These are phyloP conservation scores for Gymnopilus junonius DNA, from an alignment of 768 basidiomycete species.

Conservation along the genomic window DNA sequence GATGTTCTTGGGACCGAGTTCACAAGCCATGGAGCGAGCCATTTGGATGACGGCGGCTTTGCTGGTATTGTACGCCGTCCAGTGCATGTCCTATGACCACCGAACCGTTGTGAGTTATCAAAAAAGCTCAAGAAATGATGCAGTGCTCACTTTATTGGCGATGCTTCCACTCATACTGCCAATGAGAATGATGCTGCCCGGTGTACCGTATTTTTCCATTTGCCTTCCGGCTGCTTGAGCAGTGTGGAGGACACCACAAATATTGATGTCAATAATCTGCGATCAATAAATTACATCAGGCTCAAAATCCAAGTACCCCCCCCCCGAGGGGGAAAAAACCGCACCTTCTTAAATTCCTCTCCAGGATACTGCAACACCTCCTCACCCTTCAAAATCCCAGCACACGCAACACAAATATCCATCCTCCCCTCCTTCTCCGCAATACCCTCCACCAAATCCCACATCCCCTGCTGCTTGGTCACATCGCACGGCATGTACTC, in stretches of 20 bases:
- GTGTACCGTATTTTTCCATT: conserved; percentile 52
- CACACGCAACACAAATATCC: conserved; percentile 70
- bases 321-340: too few relatives aligned
- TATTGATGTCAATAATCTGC: conserved; percentile 59
- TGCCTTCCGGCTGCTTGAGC: conserved; percentile 64
- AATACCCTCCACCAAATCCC: conserved; percentile 54
- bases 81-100: conserved; percentile 45
- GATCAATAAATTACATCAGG: too few relatives aligned
- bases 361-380: conserved; percentile 62
- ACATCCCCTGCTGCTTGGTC: conserved; percentile 52
- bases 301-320: too few relatives aligned
- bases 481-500: conserved; percentile 63
- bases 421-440: conserved; percentile 61
- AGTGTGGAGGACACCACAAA: conserved; percentile 59
- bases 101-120: too few relatives aligned
- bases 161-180: conserved; percentile 67
- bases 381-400: conserved; percentile 57
- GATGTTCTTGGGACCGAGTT: conserved; percentile 67
- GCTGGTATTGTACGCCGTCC: conserved; percentile 75
- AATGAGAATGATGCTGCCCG: conserved; percentile 61
- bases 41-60: conserved; percentile 84
- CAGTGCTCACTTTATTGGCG: conserved; percentile 44
- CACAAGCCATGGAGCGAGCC: conserved; percentile 77
- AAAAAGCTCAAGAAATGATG: neutral
- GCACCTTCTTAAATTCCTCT: conserved; percentile 58